Evolutionary conservation across 2,329 filamentous ascomycete genomes (phyloP), one percentile per base, ranked within the genome.

Genomic region (Fusarium torulosum): DNA sequence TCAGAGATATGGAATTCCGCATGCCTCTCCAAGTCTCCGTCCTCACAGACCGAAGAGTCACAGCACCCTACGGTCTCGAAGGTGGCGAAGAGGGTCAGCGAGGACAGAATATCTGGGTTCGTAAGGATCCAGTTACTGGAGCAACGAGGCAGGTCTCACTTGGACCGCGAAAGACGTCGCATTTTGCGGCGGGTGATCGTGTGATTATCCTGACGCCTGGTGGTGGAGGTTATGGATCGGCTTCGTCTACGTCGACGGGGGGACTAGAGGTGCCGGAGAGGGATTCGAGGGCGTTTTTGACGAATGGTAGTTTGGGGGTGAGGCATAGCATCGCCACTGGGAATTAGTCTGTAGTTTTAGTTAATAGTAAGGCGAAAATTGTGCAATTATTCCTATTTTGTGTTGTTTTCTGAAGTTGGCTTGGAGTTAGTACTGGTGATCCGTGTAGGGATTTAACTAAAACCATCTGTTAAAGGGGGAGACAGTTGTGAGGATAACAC

Each of bases 1-100:
- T 94, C 0, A 80, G 92, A 0, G 93, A 96, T 62, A 93, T 96
- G 60, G 92, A 96, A 78, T 94, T 94, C 77, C 84, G 91, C 4
- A 88, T 91, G 41, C 90, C 91, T 0, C 86, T 96, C 7, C 90
- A 94, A 76, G 91, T 92, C 15, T 91, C 88, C 2, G 95, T 97
- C 25, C 80, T 96, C 8, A 91, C 88, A 7, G 93, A 97, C 77
- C 78, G 93, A 19, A 81, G 93, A 29, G 91, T 95, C 0, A 89
- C 91, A 66, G 84, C 87, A 52, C 93, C 93, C 0, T 94, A 93
- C 57, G 92, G 92, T 0, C 83, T 94, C 59, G 86, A 87, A 19
- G 92, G 91, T 0, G 92, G 92, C 2, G 87, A 86, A 10, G 88
- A 92, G 44, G 92, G 89, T 0, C 79, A 85, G 59, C 85, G 88